Conservation (phyloP, 306 rosid genomes). For the Dryas octopetala region DNA sequence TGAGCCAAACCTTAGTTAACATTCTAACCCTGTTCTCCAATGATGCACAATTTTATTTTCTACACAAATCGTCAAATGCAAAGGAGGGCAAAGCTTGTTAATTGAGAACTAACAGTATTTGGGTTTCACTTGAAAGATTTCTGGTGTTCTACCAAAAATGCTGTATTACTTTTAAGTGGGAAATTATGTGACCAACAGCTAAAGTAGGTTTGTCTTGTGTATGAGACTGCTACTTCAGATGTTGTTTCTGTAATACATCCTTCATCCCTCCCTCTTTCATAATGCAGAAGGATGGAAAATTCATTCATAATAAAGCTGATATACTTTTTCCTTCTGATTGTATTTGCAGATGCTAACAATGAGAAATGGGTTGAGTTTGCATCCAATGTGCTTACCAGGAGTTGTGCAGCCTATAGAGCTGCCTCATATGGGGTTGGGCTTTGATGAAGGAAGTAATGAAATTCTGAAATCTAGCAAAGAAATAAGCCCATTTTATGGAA, state of each 20-base stretch:
- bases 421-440: conserved; percentile 51
- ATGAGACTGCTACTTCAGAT: not conserved
- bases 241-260: not conserved
- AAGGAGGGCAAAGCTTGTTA: not conserved
- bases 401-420: conserved; percentile 47
- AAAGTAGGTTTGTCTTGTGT: not conserved
- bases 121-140: not conserved
- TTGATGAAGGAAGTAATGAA: conserved; percentile 45
- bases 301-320: conserved; percentile 3
- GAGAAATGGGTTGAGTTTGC: conserved; percentile 90
- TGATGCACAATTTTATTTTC: not conserved
- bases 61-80: not conserved
- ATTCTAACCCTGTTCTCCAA: not conserved
- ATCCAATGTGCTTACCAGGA: conserved; percentile 75
- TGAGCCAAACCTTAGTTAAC: not conserved
- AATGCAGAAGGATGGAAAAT: not conserved
- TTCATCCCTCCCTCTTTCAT: not conserved
- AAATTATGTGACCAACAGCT: not conserved
- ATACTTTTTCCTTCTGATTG: conserved; percentile 18
- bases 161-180: not conserved
- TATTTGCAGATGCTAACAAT: conserved; percentile 70
- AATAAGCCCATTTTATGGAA: conserved; percentile 32
- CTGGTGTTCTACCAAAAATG: not conserved
- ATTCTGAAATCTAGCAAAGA: conserved; percentile 44
- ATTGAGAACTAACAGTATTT: not conserved